Evolutionary conservation across 805 yeast genomes (phyloP).

Genomic region (Blastobotrys attinorum): DNA sequence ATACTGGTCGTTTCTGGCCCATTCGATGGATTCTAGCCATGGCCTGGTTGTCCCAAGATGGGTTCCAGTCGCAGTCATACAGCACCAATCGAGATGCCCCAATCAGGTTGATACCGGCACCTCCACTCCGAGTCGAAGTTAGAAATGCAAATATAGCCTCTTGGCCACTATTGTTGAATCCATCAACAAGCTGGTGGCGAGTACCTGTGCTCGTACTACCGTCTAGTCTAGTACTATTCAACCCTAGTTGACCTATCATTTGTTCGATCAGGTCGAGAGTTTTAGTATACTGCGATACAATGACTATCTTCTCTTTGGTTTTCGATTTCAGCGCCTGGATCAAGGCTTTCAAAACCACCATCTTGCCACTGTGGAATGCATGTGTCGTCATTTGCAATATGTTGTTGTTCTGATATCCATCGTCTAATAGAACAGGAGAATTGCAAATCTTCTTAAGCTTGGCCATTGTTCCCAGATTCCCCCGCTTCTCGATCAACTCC

Average conservation of each 20-base stretch:
- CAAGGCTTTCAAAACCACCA: slow-evolving; percentile 49
- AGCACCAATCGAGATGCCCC: slow-evolving; percentile 84
- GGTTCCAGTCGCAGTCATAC: slow-evolving; percentile 97
- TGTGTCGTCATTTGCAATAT: neutral
- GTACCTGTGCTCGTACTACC: slow-evolving; percentile 69
- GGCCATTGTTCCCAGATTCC: slow-evolving; percentile 60
- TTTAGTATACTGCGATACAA: slow-evolving; percentile 82
- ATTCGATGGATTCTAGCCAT: slow-evolving; percentile 94
- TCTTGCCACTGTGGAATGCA: slow-evolving; percentile 44
- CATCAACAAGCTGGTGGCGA: slow-evolving; percentile 57
- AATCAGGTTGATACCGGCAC: slow-evolving; percentile 79
- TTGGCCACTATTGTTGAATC: slow-evolving; percentile 48
- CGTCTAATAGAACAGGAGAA: slow-evolving; percentile 61
- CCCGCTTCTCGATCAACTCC: slow-evolving; percentile 4
- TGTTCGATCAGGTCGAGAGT: slow-evolving; percentile 69
- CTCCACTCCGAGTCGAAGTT: slow-evolving; percentile 87
- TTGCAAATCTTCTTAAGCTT: slow-evolving; percentile 75
- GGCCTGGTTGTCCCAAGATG: slow-evolving; percentile 85
- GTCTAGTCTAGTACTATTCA: slow-evolving; percentile 61
- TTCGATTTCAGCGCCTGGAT: slow-evolving; percentile 39
- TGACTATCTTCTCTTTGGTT: slow-evolving; percentile 65
- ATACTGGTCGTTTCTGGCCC: slow-evolving; percentile 76
- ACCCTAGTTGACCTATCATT: slow-evolving; percentile 40
- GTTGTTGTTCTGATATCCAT: slow-evolving; percentile 26
- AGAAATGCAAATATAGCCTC: slow-evolving; percentile 52